Evolutionary conservation across 2,329 filamentous ascomycete genomes (phyloP).

Genomic region (Cladosporium sp.): DNA sequence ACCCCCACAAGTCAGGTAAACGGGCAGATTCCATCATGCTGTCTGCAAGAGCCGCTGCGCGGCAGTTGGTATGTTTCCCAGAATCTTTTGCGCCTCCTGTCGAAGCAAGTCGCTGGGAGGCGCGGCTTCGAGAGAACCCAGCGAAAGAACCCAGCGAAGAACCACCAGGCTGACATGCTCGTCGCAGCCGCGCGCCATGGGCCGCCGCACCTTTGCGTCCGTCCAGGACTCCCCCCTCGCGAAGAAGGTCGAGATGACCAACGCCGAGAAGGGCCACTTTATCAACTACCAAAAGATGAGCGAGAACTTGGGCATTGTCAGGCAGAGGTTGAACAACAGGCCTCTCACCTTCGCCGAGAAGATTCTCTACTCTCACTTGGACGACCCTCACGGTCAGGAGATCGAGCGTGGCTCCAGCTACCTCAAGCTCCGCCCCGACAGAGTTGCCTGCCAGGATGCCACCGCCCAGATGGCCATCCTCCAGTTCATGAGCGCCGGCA

Average conservation of each 20-base stretch:
- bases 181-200: conserved; percentile 39
- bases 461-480: conserved; percentile 99
- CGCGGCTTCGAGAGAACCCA: not conserved
- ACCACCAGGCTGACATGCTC: not conserved
- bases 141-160: no score
- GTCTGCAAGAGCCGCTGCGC: conserved; percentile 35
- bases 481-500: conserved; percentile 99
- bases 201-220: conserved; percentile 69
- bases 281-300: conserved; percentile 99
- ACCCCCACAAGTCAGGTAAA: conserved; percentile 18
- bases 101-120: not conserved
- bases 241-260: conserved; percentile 97
- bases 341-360: conserved; percentile 97
- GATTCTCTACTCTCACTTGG: conserved; percentile 97
- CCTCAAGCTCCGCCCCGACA: conserved; percentile 92
- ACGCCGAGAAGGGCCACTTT: conserved; percentile 91
- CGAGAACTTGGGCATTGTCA: conserved; percentile 91
- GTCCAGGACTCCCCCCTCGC: conserved; percentile 81
- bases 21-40: conserved; percentile 31
- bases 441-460: conserved; percentile 98
- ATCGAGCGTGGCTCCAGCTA: conserved; percentile 95
- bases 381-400: conserved; percentile 93
- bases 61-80: conserved; percentile 35
- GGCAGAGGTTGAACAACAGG: conserved; percentile 85
- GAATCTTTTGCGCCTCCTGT: conserved; percentile 2